These are phyloP conservation scores for Sistotremastrum suecicum DNA, from an alignment of 768 basidiomycete species.

Conservation along the genomic window DNA sequence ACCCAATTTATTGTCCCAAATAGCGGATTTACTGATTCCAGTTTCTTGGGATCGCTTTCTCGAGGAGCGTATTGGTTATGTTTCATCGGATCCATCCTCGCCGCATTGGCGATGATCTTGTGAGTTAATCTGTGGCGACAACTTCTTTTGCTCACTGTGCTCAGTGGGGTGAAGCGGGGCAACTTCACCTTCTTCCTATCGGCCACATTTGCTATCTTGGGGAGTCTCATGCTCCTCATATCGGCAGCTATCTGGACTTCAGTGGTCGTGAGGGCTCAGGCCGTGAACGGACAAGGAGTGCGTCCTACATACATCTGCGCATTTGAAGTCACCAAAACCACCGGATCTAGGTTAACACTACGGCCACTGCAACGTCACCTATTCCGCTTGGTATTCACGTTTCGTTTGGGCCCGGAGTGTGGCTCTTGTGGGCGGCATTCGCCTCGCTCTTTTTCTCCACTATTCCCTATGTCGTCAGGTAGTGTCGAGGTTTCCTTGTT, in stretches of 20 bases:
- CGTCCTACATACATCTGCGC: slow-evolving; percentile 7
- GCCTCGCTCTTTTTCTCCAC: slow-evolving; percentile 49
- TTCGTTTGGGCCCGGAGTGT: slow-evolving; percentile 45
- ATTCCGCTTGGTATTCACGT: slow-evolving; percentile 48
- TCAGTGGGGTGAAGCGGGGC: slow-evolving; percentile 53
- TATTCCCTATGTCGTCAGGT: slow-evolving; percentile 71
- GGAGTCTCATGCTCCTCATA: slow-evolving; percentile 49
- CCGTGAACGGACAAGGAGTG: slow-evolving; percentile 40
- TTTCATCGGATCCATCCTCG: slow-evolving; percentile 54
- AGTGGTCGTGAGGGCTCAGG: slow-evolving; percentile 47
- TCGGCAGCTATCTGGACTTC: slow-evolving; percentile 70
- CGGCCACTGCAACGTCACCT: slow-evolving; percentile 13
- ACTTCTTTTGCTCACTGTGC: slow-evolving; percentile 1
- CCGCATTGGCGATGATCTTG: slow-evolving; percentile 53
- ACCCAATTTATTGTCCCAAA: slow-evolving; percentile 37
- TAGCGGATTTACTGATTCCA: slow-evolving; percentile 43
- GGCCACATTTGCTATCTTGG: slow-evolving; percentile 43
- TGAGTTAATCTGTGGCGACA: slow-evolving; percentile 21
- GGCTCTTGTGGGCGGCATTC: slow-evolving; percentile 63
- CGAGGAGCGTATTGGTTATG: slow-evolving; percentile 65
- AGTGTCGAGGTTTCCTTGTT: slow-evolving; percentile 9
- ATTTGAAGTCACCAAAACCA: not conserved
- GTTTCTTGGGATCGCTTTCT: slow-evolving; percentile 47
- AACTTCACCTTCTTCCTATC: slow-evolving; percentile 57
- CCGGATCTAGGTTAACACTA: slow-evolving; percentile 4